Percentiles rank a stretch among this genome's conserved stretches.
These are phyloP conservation scores for Micractinium conductrix DNA, from an alignment of 139 green algal species.

Conservation along the genomic window DNA sequence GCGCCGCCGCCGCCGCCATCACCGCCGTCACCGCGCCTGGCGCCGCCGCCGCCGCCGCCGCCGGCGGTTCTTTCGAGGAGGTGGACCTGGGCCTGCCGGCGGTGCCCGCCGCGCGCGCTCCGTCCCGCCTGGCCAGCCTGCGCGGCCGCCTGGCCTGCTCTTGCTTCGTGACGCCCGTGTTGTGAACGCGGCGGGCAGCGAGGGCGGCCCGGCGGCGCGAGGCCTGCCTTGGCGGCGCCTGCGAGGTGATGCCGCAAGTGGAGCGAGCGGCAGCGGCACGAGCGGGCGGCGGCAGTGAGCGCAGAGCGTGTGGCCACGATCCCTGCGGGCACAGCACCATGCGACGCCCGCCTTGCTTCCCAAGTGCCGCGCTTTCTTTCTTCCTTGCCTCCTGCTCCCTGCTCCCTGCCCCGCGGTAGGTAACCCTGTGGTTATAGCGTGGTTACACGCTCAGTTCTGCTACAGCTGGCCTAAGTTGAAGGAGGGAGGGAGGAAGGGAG, in stretches of 20 bases:
- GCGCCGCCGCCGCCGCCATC: background rate
- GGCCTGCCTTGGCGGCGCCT: too few relatives aligned
- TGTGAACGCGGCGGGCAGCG: background rate
- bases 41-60: too few relatives aligned
- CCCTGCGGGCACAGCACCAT: background rate
- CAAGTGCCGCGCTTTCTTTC: too few relatives aligned
- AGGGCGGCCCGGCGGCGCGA: too few relatives aligned
- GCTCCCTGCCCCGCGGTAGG: too few relatives aligned
- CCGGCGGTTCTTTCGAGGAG: background rate
- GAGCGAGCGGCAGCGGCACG: background rate
- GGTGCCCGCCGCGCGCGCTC: background rate
- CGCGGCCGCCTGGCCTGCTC: background rate
- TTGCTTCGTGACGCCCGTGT: background rate
- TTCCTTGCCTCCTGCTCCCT: too few relatives aligned
- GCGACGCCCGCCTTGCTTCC: too few relatives aligned
- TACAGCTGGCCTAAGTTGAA: too few relatives aligned
- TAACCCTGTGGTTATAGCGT: too few relatives aligned
- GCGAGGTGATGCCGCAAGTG: background rate
- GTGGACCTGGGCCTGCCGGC: background rate
- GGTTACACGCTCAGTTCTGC: too few relatives aligned
- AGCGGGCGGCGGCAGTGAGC: background rate
- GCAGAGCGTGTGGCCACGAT: background rate
- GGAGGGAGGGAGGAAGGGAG: too few relatives aligned
- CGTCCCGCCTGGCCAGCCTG: background rate
- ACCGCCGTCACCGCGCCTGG: background rate